phyloP scores from a whole-genome alignment of 768 basidiomycete species.

The Dendrothele bispora region DNA sequence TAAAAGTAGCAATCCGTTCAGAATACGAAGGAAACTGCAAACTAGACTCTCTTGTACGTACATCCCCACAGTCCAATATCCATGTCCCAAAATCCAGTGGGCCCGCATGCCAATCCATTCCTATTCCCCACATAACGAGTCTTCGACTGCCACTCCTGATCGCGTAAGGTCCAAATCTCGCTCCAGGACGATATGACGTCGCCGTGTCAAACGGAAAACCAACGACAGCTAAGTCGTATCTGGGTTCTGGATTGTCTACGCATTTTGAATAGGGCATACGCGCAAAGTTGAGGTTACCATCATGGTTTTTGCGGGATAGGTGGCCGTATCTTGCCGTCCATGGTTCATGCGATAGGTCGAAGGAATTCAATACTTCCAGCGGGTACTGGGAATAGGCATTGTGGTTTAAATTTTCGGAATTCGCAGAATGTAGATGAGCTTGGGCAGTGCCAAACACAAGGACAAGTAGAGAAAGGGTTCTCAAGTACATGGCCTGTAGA shows the following conservation, averaged over 20 bases:
- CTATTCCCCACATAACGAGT: slow-evolving; percentile 42
- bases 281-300: slow-evolving; percentile 61
- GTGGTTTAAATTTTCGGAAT: no score
- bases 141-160: slow-evolving; percentile 58
- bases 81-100: slow-evolving; percentile 42
- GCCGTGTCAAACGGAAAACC: slow-evolving; percentile 60
- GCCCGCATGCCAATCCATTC: slow-evolving; percentile 45
- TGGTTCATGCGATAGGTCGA: no score
- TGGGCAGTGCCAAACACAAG: no score
- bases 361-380: no score
- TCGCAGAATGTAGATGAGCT: no score
- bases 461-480: no score
- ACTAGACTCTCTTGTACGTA: slow-evolving; percentile 19
- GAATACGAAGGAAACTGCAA: no score
- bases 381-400: no score
- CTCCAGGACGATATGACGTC: slow-evolving; percentile 46
- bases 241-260: slow-evolving; percentile 37
- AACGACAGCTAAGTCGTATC: slow-evolving; percentile 58
- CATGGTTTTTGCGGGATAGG: no score
- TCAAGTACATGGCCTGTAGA: no score
- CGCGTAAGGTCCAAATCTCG: slow-evolving; percentile 62
- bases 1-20: slow-evolving; percentile 15
- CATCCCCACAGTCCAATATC: slow-evolving; percentile 65
- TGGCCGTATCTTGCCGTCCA: no score
- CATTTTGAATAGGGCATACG: slow-evolving; percentile 55